phyloP scores from a whole-genome alignment of 2,329 filamentous ascomycete species.

The Trichoderma sp. region DNA sequence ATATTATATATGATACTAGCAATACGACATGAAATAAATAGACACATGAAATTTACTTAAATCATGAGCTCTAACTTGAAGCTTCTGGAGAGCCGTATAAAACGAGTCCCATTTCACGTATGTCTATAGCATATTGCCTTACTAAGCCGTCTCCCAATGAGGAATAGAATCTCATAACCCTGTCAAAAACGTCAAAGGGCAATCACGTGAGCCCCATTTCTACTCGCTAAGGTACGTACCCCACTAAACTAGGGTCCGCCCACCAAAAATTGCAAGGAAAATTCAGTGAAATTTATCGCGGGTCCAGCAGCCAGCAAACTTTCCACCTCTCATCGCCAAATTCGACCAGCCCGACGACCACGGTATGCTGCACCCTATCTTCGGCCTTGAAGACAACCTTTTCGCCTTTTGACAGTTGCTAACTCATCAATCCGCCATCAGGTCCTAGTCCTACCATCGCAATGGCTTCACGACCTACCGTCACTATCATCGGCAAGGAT shows the following conservation, averaged over 20 bases:
- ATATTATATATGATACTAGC: not conserved
- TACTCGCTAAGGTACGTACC: slow-evolving; percentile 39
- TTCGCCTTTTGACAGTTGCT: slow-evolving; percentile 1
- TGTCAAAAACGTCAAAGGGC: not conserved
- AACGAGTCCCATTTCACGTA: not conserved
- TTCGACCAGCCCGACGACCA: slow-evolving; percentile 48
- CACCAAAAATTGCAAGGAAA: slow-evolving; percentile 45
- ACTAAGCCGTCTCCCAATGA: not conserved
- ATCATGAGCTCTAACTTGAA: not conserved
- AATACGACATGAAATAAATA: slow-evolving; percentile 14
- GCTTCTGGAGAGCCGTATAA: not conserved
- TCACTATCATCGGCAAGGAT: slow-evolving; percentile 96
- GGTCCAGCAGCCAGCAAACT: slow-evolving; percentile 36
- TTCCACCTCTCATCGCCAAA: slow-evolving; percentile 43
- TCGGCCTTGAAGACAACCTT: not conserved
- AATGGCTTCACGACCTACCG: slow-evolving; percentile 97
- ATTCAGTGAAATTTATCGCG: slow-evolving; percentile 47
- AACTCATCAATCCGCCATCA: slow-evolving; percentile 31
- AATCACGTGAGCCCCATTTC: slow-evolving; percentile 14
- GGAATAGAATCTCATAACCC: not conserved
- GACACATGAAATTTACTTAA: not conserved
- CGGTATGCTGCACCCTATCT: slow-evolving; percentile 39
- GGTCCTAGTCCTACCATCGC: slow-evolving; percentile 51
- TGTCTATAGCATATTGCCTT: not conserved
- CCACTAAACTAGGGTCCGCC: slow-evolving; percentile 46